Evolutionary conservation across 352 stramenopile species (phyloP), one percentile per base, ranked within the genome.

Genomic region (Pythium pyrilobum): DNA sequence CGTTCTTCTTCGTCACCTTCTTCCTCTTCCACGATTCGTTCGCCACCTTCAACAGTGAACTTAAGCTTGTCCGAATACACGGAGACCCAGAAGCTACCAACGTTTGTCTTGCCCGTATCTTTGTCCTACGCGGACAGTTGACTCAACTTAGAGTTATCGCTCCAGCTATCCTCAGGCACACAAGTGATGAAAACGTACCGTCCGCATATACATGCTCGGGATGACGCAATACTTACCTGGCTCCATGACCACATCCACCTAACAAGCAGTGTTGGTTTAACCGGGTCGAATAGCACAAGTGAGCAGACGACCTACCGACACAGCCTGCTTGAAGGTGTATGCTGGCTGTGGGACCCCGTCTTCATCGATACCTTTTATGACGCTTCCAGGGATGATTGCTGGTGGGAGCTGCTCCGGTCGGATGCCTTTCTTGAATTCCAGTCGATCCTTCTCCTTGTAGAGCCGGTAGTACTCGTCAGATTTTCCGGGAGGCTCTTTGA

Each of bases 181-280:
- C n/a, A n/a, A 32, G 28, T 15, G 29, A 61, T 56, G 18, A 21
- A 20, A 12, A 64, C 67, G 6, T 71, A 94, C 83, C 64, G 75
- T 89, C 52, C 81, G 71, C 77, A 91, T 90, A 53, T 91, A 94
- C 81, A 94, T 89, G 58, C 84, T 94, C 0, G 84, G 79, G 27
- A 94, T 69, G 39, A 94, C 86, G 38, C 84, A 92, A 21, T 94
- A 94, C 36, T 59, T 69, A 1, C 84, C 84, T 42, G 81, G 67
- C 38, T 91, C 78, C 58, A 93, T 85, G 0, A 60, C 77, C 20
- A 74, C 68, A 62, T 89, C 78, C 28, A 82, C 59, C 81, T 92
- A 52, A 24, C n/a, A 18, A 21, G 31, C 2, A 31, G 10, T 23
- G 29, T 24, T 36, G 37, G 4, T 6, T 33, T 10, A 1, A 39